These are phyloP conservation scores for Clarireedia hainanense DNA, from an alignment of 2,329 filamentous ascomycete species.

Conservation along the genomic window DNA sequence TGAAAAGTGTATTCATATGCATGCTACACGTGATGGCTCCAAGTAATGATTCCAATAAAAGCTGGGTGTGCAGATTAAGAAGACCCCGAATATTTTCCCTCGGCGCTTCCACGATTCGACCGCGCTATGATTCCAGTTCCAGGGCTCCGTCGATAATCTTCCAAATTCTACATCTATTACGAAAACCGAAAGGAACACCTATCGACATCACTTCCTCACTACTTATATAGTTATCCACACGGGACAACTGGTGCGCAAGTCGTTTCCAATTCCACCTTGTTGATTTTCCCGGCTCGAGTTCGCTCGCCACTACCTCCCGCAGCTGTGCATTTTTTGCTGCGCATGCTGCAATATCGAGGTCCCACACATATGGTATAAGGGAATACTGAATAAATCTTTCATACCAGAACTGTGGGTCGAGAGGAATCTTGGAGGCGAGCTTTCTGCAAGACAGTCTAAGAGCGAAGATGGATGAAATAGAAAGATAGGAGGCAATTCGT, in stretches of 20 bases:
- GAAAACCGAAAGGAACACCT: not conserved
- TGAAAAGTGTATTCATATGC: no score
- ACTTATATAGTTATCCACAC: not conserved
- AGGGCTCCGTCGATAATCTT: not conserved
- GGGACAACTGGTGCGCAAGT: not conserved
- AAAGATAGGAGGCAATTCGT: not conserved
- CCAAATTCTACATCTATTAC: conserved; percentile 1
- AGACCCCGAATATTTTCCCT: no score
- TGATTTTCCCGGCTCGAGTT: no score
- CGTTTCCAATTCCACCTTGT: not conserved
- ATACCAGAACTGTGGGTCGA: not conserved
- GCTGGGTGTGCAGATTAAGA: no score
- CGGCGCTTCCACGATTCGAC: no score
- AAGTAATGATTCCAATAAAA: no score
- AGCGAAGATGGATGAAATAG: not conserved
- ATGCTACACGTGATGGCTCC: no score
- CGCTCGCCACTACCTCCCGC: not conserved
- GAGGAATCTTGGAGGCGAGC: not conserved
- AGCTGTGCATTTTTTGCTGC: not conserved
- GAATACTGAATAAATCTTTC: not conserved
- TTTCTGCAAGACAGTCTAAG: not conserved
- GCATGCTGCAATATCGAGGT: not conserved
- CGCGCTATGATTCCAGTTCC: not conserved
- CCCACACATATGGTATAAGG: not conserved
- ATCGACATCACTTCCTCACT: not conserved